Base-by-base conservation (phyloP, 495 filamentous ascomycete species). In the Penicilliopsis zonata region DNA sequence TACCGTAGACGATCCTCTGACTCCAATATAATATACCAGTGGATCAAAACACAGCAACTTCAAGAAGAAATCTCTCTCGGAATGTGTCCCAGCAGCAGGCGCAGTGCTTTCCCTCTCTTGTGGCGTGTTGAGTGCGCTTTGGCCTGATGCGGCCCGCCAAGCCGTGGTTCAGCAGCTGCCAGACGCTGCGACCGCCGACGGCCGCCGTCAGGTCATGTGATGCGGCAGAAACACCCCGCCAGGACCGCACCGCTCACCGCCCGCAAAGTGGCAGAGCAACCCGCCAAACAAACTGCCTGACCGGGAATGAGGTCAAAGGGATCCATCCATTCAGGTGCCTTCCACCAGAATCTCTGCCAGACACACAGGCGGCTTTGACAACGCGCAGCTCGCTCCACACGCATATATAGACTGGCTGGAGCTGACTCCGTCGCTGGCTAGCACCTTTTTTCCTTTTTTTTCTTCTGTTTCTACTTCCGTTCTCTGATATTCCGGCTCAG, bases 251-350 rank as follows among this genome's bases (percentile, higher is more conserved):
- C 14, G 25, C 13, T 51, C 47, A 51, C 47, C 47, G 47, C 47
- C 47, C 37, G 23, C 26, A 33, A 42, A 26, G 34, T 44, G 41
- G 41, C 44, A 43, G 42, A 46, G 44, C 44, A 43, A 36, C 38
- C 39, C 38, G 35, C 41, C 52, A 52, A 52, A 55, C 49, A 55
- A 55, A 52, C 42, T 55, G 44, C 52, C 52, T 28, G 38, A 44
- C 43, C 49, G 34, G 45, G 51, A 51, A 41, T 22, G 41, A 41
- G 35, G n/a, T n/a, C n/a, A 31, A 34, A 41, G 40, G 40, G n/a
- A 23, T 23, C 6, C 21, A 9, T 27, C n/a, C n/a, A 9, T 13
- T 27, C n/a, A 27, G 4, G 4, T 27, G 4, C 25, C 25, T 41
- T 43, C 40, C 33, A 26, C 28, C 22, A 25, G 31, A 20, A 13